phyloP scores from a whole-genome alignment of 2,329 filamentous ascomycete genomes.

The Didymella keratinophila region DNA sequence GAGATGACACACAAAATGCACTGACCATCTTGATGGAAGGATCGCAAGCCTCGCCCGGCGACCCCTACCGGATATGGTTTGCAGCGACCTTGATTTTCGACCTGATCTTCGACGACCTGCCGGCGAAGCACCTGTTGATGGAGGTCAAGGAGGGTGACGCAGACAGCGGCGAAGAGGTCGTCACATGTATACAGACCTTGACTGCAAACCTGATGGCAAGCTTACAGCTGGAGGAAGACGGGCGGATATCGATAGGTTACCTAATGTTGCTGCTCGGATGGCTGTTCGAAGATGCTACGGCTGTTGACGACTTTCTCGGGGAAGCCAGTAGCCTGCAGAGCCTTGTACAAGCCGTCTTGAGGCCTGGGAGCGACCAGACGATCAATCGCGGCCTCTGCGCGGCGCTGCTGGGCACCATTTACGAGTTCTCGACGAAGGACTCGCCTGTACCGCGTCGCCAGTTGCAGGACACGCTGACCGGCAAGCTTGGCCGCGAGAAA shows the following conservation, averaged over 20 bases:
- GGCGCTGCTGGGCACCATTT: constrained; percentile 84
- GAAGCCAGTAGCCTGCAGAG: constrained; percentile 94
- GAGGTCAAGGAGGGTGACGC: constrained; percentile 88
- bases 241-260: constrained; percentile 82
- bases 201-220: constrained; percentile 85
- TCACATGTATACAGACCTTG: constrained; percentile 90
- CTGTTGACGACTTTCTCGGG: constrained; percentile 88
- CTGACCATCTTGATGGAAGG: constrained; percentile 80
- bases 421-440: constrained; percentile 98
- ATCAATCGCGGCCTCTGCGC: constrained; percentile 84
- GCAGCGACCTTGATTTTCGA: constrained; percentile 87
- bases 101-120: constrained; percentile 78
- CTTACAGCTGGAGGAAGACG: constrained; percentile 77
- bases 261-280: constrained; percentile 88
- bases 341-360: constrained; percentile 74
- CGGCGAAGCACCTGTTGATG: constrained; percentile 82
- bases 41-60: constrained; percentile 66
- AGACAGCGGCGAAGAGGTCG: constrained; percentile 88
- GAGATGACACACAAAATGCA: constrained; percentile 87
- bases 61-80: constrained; percentile 91
- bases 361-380: constrained; percentile 62
- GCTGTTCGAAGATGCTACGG: constrained; percentile 91
- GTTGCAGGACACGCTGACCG: constrained; percentile 78
- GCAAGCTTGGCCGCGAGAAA: constrained; percentile 81
- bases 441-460: constrained; percentile 85